Evolutionary conservation across 2,329 filamentous ascomycete species (phyloP), one percentile per base, ranked within the genome.

Genomic region (Annulohypoxylon truncatum): DNA sequence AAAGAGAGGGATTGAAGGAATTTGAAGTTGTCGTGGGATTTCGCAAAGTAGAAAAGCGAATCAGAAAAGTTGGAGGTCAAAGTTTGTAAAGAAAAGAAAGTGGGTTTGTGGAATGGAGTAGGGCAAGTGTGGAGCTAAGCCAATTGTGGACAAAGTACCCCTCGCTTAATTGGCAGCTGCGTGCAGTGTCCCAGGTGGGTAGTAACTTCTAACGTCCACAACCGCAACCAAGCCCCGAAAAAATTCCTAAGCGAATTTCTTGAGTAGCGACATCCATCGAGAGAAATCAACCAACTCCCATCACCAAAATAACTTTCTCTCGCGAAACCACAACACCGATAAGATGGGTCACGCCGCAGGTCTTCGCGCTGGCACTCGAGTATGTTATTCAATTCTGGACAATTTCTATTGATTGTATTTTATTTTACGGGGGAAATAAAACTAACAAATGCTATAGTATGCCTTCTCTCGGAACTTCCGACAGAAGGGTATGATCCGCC

Each of bases 401-500:
- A 15, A 22, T 46, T 7, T 46, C 7, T 20, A 29, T n/a, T n/a
- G n/a, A n/a, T n/a, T n/a, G n/a, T n/a, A n/a, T 42, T 20, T 46
- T 35, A 31, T 44, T 38, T 15, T 24, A 31, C 22, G 9, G 10
- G 40, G 28, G 10, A 64, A 47, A n/a, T 15, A 31, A 4, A 3
- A 42, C 57, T 65, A 18, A 67, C 61, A 63, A 20, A 20, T n/a
- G 15, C 29, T 75, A 72, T 77, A 91, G 87, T 93, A 94, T 90
- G 91, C 93, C 85, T 99, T 97, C 90, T 92, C 91, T 82, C 90
- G 95, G 79, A 87, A 90, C 81, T 97, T 97, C 89, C 94, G 96
- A 85, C 87, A 97, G 87, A 93, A 94, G 88, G 96, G 96, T 82
- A 90, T 90, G 87, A 97, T 99, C 86, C 85, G 88, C 78, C 87